Conservation (phyloP, 148 eudicot species). For the Heliamphora exappendiculata region DNA sequence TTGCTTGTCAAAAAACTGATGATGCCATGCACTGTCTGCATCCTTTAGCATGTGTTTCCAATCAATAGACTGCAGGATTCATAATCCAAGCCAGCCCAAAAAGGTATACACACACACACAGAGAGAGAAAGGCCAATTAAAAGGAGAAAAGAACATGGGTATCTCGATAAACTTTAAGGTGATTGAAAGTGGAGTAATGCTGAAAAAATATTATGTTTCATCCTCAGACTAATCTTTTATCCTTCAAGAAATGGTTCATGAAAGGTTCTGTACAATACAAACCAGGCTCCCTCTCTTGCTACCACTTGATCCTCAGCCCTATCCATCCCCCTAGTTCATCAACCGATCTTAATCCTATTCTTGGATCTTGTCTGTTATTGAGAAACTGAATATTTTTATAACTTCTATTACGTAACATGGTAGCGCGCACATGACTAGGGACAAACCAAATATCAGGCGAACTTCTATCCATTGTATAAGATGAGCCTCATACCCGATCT, state of each 20-base stretch:
- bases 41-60: not conserved
- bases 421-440: not conserved
- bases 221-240: not conserved
- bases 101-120: no score
- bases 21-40: not conserved
- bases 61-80: not conserved
- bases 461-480: not conserved
- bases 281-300: no score
- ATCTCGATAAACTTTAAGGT: not conserved
- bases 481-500: no score
- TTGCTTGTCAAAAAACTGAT: not conserved
- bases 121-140: not conserved
- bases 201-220: not conserved
- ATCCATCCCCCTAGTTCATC: no score
- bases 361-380: no score
- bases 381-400: not conserved
- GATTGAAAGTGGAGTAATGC: not conserved
- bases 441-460: not conserved
- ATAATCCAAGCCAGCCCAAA: not conserved
- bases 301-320: no score
- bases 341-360: no score
- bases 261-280: no score
- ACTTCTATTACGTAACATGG: not conserved
- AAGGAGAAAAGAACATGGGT: not conserved
- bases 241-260: not conserved